A percentile compares a stretch with the other conserved stretches of the same genome.
Conservation (phyloP, 2,329 filamentous ascomycete species). For the Talaromyces funiculosus region DNA sequence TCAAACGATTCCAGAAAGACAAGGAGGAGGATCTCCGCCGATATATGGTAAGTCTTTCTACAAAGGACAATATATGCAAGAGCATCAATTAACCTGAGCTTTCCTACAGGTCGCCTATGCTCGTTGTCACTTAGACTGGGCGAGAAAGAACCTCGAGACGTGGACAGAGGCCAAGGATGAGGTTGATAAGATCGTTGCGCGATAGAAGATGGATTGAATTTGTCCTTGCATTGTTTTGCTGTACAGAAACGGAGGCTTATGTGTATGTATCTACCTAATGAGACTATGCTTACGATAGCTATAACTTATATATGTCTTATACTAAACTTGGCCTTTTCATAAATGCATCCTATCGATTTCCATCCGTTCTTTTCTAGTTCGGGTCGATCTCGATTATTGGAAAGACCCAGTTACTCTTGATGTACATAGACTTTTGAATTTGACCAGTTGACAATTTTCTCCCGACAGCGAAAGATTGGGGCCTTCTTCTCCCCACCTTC, state of each 20-base stretch:
- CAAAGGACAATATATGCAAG: neutral
- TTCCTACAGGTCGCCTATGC: slow-evolving; percentile 72
- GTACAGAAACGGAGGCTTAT: slow-evolving; percentile 5
- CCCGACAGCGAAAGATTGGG: neutral
- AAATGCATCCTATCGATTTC: neutral
- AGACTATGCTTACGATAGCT: slow-evolving; percentile 6
- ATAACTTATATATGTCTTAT: neutral
- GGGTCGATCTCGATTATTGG: neutral
- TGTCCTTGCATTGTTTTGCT: neutral
- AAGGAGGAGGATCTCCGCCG: slow-evolving; percentile 90
- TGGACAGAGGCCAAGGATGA: slow-evolving; percentile 89
- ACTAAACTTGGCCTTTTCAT: neutral
- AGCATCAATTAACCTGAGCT: slow-evolving; percentile 9
- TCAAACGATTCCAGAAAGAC: slow-evolving; percentile 87
- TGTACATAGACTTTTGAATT: neutral
- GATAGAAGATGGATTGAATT: slow-evolving; percentile 19
- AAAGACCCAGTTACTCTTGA: neutral
- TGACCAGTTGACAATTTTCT: neutral
- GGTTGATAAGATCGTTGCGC: slow-evolving; percentile 71
- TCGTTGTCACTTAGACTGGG: slow-evolving; percentile 90
- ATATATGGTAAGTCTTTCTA: slow-evolving; percentile 73
- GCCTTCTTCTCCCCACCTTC: neutral
- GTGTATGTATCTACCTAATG: slow-evolving; percentile 7
- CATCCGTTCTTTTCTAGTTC: too few relatives aligned
- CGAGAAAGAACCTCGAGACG: slow-evolving; percentile 79